A percentile compares a stretch with the other conserved stretches of the same genome.
phyloP scores from a whole-genome alignment of 495 filamentous ascomycete genomes.

The Tuber umbilicatum region DNA sequence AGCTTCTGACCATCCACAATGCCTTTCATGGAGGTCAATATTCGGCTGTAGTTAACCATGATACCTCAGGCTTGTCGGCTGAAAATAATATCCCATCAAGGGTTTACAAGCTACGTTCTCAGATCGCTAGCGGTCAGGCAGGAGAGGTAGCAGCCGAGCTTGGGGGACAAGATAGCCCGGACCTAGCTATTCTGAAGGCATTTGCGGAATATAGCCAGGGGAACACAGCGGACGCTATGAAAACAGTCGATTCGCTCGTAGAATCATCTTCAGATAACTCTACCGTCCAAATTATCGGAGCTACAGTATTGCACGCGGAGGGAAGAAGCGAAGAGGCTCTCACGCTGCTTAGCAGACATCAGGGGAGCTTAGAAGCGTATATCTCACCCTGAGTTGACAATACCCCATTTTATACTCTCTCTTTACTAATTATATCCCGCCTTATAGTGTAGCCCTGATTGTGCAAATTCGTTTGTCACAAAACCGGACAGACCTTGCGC shows the following conservation, averaged over 20 bases:
- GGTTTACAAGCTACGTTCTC: slow-evolving; percentile 70
- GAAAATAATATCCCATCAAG: slow-evolving; percentile 73
- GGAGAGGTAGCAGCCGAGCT: slow-evolving; percentile 64
- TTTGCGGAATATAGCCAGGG: slow-evolving; percentile 63
- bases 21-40: slow-evolving; percentile 92
- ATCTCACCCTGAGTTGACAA: slow-evolving; percentile 38
- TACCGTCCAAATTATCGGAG: slow-evolving; percentile 72
- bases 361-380: slow-evolving; percentile 76
- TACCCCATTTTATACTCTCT: not conserved
- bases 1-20: slow-evolving; percentile 92
- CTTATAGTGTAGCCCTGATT: slow-evolving; percentile 56
- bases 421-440: not conserved
- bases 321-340: slow-evolving; percentile 80
- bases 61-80: slow-evolving; percentile 64
- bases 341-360: slow-evolving; percentile 67
- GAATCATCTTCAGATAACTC: slow-evolving; percentile 61
- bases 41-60: slow-evolving; percentile 71
- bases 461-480: slow-evolving; percentile 88
- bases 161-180: slow-evolving; percentile 58
- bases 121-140: slow-evolving; percentile 71
- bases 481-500: slow-evolving; percentile 80
- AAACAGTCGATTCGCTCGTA: slow-evolving; percentile 59
- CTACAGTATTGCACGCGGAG: slow-evolving; percentile 66
- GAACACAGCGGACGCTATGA: slow-evolving; percentile 55
- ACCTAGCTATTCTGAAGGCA: slow-evolving; percentile 69